A percentile compares a stretch with the other conserved stretches of the same genome.
These are phyloP conservation scores for Coriaria nepalensis DNA, from an alignment of 306 rosid genomes.

Conservation along the genomic window DNA sequence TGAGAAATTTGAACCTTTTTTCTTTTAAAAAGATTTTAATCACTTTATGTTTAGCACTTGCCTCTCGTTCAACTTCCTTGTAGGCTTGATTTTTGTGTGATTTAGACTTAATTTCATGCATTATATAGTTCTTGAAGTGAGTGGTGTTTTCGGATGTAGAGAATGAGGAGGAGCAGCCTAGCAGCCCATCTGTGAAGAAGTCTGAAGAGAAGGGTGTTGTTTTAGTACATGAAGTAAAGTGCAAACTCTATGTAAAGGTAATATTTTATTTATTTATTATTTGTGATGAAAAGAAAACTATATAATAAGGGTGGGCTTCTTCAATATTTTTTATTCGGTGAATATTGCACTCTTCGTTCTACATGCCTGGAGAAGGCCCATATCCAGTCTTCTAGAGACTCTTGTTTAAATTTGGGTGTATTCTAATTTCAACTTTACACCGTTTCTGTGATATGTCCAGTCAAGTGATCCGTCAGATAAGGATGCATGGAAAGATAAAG, in stretches of 20 bases:
- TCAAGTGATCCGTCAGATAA: slow-evolving; percentile 69
- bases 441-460: slow-evolving; percentile 29
- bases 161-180: slow-evolving; percentile 64
- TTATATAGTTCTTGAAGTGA: not conserved
- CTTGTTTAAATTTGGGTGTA: not conserved
- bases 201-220: slow-evolving; percentile 76
- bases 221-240: slow-evolving; percentile 87
- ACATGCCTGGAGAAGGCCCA: too few relatives aligned
- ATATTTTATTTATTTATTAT: not conserved
- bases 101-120: not conserved
- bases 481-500: slow-evolving; percentile 90
- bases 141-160: slow-evolving; percentile 32
- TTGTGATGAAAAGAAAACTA: not conserved
- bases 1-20: slow-evolving; percentile 25
- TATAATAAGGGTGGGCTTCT: not conserved
- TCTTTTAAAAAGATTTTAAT: not conserved
- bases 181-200: slow-evolving; percentile 92
- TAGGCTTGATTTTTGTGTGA: not conserved
- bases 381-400: not conserved
- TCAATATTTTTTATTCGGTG: too few relatives aligned
- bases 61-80: not conserved
- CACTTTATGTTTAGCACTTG: not conserved
- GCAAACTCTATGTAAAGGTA: slow-evolving; percentile 96
- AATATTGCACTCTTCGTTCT: too few relatives aligned
- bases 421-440: slow-evolving; percentile 3